Percentiles rank a stretch among this genome's conserved stretches.
Evolutionary conservation across 257 asterid genomes (phyloP).

Genomic region (Solanum paucissectum): DNA sequence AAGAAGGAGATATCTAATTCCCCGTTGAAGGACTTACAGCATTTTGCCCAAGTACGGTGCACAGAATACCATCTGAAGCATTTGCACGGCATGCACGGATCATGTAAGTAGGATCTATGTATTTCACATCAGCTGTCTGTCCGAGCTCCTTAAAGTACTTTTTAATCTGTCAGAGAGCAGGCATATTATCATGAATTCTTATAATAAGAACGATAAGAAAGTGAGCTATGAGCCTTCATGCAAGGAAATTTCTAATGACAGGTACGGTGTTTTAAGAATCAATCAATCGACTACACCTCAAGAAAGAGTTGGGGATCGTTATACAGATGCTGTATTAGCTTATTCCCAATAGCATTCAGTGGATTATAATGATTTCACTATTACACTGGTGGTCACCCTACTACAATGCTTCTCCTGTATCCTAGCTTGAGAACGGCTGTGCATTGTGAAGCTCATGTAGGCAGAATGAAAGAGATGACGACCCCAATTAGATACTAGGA

Average conservation of each 20-base stretch:
- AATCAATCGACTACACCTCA: background rate
- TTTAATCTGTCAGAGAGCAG: slow-evolving; percentile 37
- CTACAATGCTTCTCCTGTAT: background rate
- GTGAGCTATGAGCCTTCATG: background rate
- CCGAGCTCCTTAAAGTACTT: slow-evolving; percentile 70
- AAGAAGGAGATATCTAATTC: background rate
- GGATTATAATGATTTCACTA: background rate
- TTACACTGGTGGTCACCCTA: background rate
- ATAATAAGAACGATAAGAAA: background rate
- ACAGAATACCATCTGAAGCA: slow-evolving; percentile 92
- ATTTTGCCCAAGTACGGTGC: slow-evolving; percentile 96
- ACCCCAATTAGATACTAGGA: background rate
- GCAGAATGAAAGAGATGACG: background rate
- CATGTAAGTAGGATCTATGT: slow-evolving; percentile 96
- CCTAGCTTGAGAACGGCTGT: background rate
- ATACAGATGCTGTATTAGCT: background rate
- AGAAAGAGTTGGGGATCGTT: background rate
- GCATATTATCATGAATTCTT: slow-evolving; percentile 8
- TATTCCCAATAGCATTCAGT: background rate
- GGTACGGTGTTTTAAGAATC: background rate
- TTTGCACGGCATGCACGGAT: slow-evolving; percentile 98
- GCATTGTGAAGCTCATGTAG: background rate
- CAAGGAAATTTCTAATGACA: background rate
- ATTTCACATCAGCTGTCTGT: slow-evolving; percentile 75
- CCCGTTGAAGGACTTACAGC: slow-evolving; percentile 47